Conservation (phyloP, 805 yeast species). For the Zygoascus tannicola region DNA sequence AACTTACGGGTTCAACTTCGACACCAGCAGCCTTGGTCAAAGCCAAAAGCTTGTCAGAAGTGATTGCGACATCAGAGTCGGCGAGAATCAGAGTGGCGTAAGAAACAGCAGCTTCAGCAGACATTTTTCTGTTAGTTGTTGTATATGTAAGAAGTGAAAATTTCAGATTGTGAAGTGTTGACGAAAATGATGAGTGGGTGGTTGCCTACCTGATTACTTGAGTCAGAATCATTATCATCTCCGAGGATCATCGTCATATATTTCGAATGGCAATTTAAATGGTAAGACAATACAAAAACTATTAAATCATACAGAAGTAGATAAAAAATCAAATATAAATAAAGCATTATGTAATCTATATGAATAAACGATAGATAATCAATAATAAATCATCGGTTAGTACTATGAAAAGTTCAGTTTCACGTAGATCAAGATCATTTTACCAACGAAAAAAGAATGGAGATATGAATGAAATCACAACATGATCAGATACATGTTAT, state of each 20-base stretch:
- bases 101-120: constrained; percentile 71
- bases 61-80: constrained; percentile 91
- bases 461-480: too few species aligned
- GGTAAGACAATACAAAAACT: too few species aligned
- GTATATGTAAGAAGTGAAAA: constrained; percentile 5
- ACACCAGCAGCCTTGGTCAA: constrained; percentile 80
- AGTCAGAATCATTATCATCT: background rate
- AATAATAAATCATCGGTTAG: too few species aligned
- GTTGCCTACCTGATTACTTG: background rate
- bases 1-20: constrained; percentile 47
- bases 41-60: constrained; percentile 73
- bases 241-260: background rate
- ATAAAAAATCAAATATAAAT: too few species aligned
- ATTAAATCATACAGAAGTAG: too few species aligned
- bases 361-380: too few species aligned
- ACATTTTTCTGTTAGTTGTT: constrained; percentile 16
- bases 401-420: too few species aligned
- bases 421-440: too few species aligned
- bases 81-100: constrained; percentile 98
- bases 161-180: background rate
- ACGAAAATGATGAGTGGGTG: constrained; percentile 2
- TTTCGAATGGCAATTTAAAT: too few species aligned
- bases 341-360: too few species aligned
- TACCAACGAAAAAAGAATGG: too few species aligned
- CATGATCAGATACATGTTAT: too few species aligned